Conservation (phyloP, 805 yeast species). For the Saccharomycopsis selenospora region DNA sequence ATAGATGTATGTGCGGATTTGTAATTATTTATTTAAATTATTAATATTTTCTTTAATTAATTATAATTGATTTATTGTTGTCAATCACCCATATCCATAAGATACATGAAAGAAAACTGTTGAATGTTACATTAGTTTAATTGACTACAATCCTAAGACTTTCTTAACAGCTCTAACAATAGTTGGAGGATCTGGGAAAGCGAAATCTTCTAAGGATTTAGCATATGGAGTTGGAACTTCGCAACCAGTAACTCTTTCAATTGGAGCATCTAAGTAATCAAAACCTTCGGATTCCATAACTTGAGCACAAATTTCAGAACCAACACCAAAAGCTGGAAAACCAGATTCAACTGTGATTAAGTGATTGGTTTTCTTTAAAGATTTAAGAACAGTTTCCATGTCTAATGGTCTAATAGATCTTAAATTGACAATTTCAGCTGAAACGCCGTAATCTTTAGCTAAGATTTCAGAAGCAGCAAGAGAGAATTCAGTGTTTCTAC, state of each 20-base stretch:
- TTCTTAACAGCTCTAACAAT: slow-evolving; percentile 81
- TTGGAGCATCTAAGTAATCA: slow-evolving; percentile 97
- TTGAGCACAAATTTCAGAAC: slow-evolving; percentile 96
- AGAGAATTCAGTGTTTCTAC: slow-evolving; percentile 83
- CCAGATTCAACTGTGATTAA: slow-evolving; percentile 95
- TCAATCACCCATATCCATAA: too few relatives aligned
- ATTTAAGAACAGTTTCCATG: slow-evolving; percentile 71
- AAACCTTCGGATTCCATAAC: slow-evolving; percentile 98
- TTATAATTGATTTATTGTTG: too few relatives aligned
- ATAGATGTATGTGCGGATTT: too few relatives aligned
- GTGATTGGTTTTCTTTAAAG: slow-evolving; percentile 95
- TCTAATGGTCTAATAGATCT: slow-evolving; percentile 97
- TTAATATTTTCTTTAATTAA: too few relatives aligned
- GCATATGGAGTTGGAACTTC: slow-evolving; percentile 99
- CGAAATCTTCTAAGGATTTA: slow-evolving; percentile 90
- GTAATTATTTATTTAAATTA: too few relatives aligned
- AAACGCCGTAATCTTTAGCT: slow-evolving; percentile 76
- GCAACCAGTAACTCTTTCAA: slow-evolving; percentile 97
- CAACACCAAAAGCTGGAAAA: slow-evolving; percentile 97
- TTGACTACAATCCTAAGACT: slow-evolving; percentile 38
- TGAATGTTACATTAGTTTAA: too few relatives aligned
- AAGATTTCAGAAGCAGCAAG: slow-evolving; percentile 85
- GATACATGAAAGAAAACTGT: too few relatives aligned
- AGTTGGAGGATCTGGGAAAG: slow-evolving; percentile 94
- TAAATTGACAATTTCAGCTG: slow-evolving; percentile 90